phyloP scores from a whole-genome alignment of 495 filamentous ascomycete species.

The Hypomontagnella monticulosa region DNA sequence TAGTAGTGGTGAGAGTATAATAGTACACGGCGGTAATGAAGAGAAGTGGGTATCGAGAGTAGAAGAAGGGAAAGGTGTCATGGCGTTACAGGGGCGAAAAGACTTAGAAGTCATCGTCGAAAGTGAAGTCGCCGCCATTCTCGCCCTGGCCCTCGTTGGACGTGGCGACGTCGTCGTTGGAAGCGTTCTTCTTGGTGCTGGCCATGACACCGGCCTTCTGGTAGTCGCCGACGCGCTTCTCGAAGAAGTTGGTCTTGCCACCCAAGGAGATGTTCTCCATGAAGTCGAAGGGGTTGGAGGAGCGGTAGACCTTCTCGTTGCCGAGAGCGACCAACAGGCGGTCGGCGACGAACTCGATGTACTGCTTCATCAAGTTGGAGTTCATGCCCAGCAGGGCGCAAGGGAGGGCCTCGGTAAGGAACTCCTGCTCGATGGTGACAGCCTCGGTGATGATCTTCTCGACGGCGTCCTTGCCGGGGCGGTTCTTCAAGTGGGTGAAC shows the following conservation, averaged over 20 bases:
- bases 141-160: conserved; percentile 65
- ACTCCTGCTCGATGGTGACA: conserved; percentile 95
- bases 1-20: conserved; percentile 17
- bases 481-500: conserved; percentile 93
- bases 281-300: conserved; percentile 98
- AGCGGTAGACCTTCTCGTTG: conserved; percentile 91
- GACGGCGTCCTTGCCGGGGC: conserved; percentile 81
- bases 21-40: conserved; percentile 40
- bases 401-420: conserved; percentile 94
- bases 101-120: conserved; percentile 96
- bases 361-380: conserved; percentile 95
- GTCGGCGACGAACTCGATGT: conserved; percentile 99
- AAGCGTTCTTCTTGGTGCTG: conserved; percentile 80
- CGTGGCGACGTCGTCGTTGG: conserved; percentile 58
- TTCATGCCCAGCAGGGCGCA: conserved; percentile 97
- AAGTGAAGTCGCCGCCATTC: conserved; percentile 82
- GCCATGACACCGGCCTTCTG: conserved; percentile 99
- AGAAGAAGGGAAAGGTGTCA: conserved; percentile 1
- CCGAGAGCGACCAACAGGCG: conserved; percentile 91
- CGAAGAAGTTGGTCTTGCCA: conserved; percentile 99
- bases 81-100: background rate
- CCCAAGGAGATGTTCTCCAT: conserved; percentile 99
- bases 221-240: conserved; percentile 99
- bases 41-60: conserved; percentile 42
- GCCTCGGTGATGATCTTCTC: conserved; percentile 92